These are phyloP conservation scores for Phialemonium atrogriseum DNA, from an alignment of 2,329 filamentous ascomycete genomes.

Conservation along the genomic window DNA sequence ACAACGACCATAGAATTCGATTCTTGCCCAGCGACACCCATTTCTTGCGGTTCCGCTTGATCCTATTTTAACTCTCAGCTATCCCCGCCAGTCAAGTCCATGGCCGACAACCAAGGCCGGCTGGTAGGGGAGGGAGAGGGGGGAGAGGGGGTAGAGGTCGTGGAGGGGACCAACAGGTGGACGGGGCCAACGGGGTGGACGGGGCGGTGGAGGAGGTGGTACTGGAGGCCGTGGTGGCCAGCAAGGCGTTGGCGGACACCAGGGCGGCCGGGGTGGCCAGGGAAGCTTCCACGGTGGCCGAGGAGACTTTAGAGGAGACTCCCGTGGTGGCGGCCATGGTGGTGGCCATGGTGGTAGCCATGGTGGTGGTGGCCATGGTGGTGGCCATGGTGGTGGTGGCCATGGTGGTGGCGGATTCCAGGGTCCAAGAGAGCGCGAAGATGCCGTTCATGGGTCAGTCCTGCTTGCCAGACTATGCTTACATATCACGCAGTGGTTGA, in stretches of 20 bases:
- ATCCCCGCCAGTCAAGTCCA: too few relatives aligned
- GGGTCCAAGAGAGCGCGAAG: too few relatives aligned
- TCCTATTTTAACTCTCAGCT: too few relatives aligned
- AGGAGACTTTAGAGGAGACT: constrained; percentile 2
- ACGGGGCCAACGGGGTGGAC: neutral
- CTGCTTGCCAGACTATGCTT: neutral
- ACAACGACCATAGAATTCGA: too few relatives aligned
- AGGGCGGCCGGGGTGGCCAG: neutral
- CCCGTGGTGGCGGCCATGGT: constrained; percentile 10
- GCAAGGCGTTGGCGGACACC: neutral
- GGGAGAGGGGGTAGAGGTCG: neutral
- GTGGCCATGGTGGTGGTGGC: constrained; percentile 7
- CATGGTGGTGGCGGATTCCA: constrained; percentile 18
- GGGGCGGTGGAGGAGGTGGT: neutral
- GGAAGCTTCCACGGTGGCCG: constrained; percentile 1
- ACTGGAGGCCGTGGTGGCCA: neutral
- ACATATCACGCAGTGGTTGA: constrained; percentile 3
- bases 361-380: constrained; percentile 8
- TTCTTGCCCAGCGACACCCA: too few relatives aligned
- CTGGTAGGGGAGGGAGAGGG: too few relatives aligned
- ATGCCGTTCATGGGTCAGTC: too few relatives aligned
- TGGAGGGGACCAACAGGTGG: neutral
- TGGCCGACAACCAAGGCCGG: too few relatives aligned
- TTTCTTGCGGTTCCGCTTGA: too few relatives aligned
- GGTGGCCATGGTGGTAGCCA: constrained; percentile 4